Evolutionary conservation across 2,329 filamentous ascomycete species (phyloP), one percentile per base, ranked within the genome.

Genomic region (Pezicula radicicola): DNA sequence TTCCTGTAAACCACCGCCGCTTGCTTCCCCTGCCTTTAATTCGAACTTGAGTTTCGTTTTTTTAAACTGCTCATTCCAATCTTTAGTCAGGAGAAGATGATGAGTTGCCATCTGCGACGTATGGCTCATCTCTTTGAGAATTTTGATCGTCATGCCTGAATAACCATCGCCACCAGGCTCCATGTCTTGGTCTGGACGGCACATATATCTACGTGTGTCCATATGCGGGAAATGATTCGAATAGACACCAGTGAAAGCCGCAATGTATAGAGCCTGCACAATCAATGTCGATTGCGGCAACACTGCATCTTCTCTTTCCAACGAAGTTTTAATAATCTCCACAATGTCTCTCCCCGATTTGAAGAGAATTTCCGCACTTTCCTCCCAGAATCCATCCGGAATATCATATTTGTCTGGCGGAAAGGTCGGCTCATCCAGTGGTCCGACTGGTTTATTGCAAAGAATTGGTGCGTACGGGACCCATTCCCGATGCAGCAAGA

Each of bases 401-500:
- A 75, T 70, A 28, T 71, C 65, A 41, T 69, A 73, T 36, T 71
- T 68, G 6, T 76, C 72, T 12, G 74, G 64, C 2, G 76, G 70
- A 51, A 85, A 83, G 0, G 70, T 71, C 2, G 83, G 80, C 46
- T 74, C 73, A 58, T 88, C 85, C 10, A 87, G 66, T 0, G 85
- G 85, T 0, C 80, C 80, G 35, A 70, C 59, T 1, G 79, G 79
- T 18, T 63, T 67, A 2, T 62, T 55, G 57, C 75, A 81, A 8
- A 75, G 73, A 15, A 86, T 72, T 2, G 85, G 81, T 15, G 86
- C 75, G 61, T 86, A 87, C 0, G 85, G 84, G 25, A 88, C 75
- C 55, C 85, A 88, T 63, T 88, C 84, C 55, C 85, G 75, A 61
- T 88, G 83, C 27, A 89, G 73, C 71, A 87, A 82, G 55, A 90